Conservation (phyloP, 1,284 basidiomycete genomes). For the Phylloporus sp. region DNA sequence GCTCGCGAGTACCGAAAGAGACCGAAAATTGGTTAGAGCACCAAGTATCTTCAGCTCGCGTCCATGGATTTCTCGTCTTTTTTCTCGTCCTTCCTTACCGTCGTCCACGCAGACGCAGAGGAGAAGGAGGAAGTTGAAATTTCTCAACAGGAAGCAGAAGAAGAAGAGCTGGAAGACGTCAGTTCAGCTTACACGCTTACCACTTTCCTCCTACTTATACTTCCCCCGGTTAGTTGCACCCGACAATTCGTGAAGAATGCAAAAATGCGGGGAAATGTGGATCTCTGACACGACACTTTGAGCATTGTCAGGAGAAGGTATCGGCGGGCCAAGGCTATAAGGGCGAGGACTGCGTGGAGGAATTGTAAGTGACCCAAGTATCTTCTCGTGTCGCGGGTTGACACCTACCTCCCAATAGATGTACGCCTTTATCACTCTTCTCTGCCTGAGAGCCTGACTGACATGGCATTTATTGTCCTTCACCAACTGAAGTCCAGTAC, state of each 20-base stretch:
- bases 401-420: slow-evolving; percentile 41
- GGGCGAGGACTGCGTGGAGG: slow-evolving; percentile 91
- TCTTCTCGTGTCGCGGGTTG: slow-evolving; percentile 11
- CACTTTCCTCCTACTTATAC: slow-evolving; percentile 2
- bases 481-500: slow-evolving; percentile 60
- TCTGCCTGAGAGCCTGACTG: slow-evolving; percentile 12
- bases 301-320: slow-evolving; percentile 90
- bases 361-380: slow-evolving; percentile 60
- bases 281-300: slow-evolving; percentile 81
- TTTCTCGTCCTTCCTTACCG: slow-evolving; percentile 65
- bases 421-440: slow-evolving; percentile 44
- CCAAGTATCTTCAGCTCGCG: slow-evolving; percentile 5
- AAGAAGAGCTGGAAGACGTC: slow-evolving; percentile 84
- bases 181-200: slow-evolving; percentile 37
- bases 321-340: slow-evolving; percentile 81
- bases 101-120: slow-evolving; percentile 61
- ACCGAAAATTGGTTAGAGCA: too few species aligned
- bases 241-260: slow-evolving; percentile 77
- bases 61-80: slow-evolving; percentile 55
- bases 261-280: slow-evolving; percentile 71
- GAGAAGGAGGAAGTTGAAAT: slow-evolving; percentile 44
- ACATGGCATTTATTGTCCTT: slow-evolving; percentile 13
- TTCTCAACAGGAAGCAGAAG: slow-evolving; percentile 47
- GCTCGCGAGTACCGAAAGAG: slow-evolving; percentile 23
- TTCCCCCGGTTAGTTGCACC: slow-evolving; percentile 53